phyloP scores from a whole-genome alignment of 2,329 filamentous ascomycete genomes.

The Botrytis galanthina region DNA sequence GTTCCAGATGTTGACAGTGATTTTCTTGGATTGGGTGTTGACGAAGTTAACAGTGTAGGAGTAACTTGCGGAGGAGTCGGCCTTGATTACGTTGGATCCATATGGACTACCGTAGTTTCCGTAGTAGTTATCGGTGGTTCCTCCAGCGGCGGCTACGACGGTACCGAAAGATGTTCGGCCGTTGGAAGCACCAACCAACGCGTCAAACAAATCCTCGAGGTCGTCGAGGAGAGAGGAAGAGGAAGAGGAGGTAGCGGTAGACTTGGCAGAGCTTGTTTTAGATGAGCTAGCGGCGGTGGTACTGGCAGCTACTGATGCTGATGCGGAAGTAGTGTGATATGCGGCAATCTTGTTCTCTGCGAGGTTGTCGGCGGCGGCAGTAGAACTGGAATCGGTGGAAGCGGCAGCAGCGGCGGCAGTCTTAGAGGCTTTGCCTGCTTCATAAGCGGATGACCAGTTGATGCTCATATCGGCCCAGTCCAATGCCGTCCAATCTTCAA shows the following conservation, averaged over 20 bases:
- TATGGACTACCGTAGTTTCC: constrained; percentile 36
- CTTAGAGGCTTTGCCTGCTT: constrained; percentile 25
- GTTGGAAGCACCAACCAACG: constrained; percentile 33
- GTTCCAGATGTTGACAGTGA: constrained; percentile 36
- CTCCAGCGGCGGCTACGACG: constrained; percentile 2
- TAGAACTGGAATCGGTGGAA: constrained; percentile 7
- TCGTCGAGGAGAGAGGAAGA: constrained; percentile 9
- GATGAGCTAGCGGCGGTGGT: constrained; percentile 14
- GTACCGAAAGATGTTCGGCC: constrained; percentile 26
- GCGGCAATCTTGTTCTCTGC: not conserved
- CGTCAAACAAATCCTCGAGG: constrained; percentile 21
- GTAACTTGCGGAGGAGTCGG: constrained; percentile 25
- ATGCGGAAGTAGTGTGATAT: constrained; percentile 9
- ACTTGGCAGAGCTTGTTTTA: constrained; percentile 3
- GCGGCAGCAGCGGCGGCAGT: constrained; percentile 6
- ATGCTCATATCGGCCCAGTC: constrained; percentile 35
- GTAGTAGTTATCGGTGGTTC: constrained; percentile 22
- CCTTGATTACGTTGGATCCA: constrained; percentile 36
- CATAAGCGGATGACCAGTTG: constrained; percentile 34
- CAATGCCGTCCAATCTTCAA: constrained; percentile 30
- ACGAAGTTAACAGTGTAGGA: constrained; percentile 33
- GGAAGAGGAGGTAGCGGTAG: not conserved
- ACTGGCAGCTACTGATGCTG: not conserved
- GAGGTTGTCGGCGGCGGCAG: not conserved
- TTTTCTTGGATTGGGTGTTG: constrained; percentile 29